Conservation (phyloP, 306 rosid genomes). For the Trifolium dubium region DNA sequence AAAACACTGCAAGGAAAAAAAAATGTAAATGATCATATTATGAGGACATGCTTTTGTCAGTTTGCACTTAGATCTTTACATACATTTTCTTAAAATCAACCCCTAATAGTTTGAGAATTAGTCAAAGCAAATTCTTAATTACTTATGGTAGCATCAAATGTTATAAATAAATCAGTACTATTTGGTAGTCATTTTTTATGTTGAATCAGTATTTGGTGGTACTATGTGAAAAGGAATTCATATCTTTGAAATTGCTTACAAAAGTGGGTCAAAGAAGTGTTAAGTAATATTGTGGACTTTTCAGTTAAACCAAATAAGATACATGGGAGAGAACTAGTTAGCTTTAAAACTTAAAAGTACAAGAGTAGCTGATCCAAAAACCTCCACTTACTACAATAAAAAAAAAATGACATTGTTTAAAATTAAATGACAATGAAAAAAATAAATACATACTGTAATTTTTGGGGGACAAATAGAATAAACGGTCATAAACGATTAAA, state of each 20-base stretch:
- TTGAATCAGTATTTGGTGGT: neutral
- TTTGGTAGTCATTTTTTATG: neutral
- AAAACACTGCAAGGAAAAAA: neutral
- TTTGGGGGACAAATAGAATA: too few species aligned
- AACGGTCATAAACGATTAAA: too few species aligned
- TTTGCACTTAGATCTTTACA: neutral
- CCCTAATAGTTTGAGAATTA: neutral
- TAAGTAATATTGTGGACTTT: neutral
- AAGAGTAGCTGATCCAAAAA: too few species aligned
- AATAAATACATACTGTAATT: too few species aligned
- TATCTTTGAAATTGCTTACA: neutral
- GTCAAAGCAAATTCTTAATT: slow-evolving; percentile 8
- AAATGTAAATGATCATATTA: slow-evolving; percentile 1
- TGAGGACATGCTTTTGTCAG: neutral
- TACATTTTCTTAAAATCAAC: neutral
- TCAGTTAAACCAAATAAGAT: slow-evolving; percentile 3
- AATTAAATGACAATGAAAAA: too few species aligned
- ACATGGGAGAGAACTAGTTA: neutral
- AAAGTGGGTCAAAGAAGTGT: slow-evolving; percentile 23
- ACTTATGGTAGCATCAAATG: neutral
- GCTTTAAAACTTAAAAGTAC: neutral
- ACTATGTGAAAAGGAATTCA: slow-evolving; percentile 3
- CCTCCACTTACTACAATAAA: too few species aligned
- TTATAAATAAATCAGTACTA: neutral
- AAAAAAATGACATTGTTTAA: too few species aligned